These are phyloP conservation scores for Syzygium aqueum DNA, from an alignment of 345 rosid genomes.

Conservation along the genomic window DNA sequence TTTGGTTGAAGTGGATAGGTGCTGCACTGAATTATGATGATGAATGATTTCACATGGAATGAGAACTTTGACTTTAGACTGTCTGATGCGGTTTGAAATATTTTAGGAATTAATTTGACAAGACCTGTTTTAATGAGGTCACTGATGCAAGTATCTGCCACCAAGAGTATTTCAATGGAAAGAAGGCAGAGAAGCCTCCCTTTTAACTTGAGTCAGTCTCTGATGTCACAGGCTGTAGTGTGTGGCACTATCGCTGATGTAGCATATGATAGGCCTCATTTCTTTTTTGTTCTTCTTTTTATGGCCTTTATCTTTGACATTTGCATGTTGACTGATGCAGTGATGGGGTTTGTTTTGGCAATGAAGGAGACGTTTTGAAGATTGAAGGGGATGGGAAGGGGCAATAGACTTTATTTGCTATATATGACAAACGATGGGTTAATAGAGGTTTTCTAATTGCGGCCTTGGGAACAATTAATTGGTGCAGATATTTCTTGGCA, in stretches of 20 bases:
- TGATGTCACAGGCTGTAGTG: not conserved
- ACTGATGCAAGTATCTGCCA: not conserved
- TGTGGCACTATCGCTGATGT: not conserved
- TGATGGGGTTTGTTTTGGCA: not conserved
- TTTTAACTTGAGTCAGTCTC: not conserved
- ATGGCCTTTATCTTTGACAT: not conserved
- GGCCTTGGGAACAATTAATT: not conserved
- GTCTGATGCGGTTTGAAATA: not conserved
- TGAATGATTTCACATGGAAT: not conserved
- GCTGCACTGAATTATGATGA: not conserved
- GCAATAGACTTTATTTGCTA: not conserved
- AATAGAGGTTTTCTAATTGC: not conserved
- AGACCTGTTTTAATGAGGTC: not conserved
- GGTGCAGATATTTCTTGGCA: not conserved
- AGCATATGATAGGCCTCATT: not conserved
- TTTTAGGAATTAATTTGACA: not conserved
- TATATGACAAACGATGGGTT: not conserved
- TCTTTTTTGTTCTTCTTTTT: not conserved
- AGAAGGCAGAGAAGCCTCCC: not conserved
- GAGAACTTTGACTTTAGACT: not conserved
- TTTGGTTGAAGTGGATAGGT: not conserved
- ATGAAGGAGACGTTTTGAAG: not conserved
- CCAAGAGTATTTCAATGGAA: not conserved
- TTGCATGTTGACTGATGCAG: not conserved
- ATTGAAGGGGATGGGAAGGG: not conserved